These are phyloP conservation scores for Nannochloropsis granulata DNA, from an alignment of 108 stramenopile genomes.

Conservation along the genomic window DNA sequence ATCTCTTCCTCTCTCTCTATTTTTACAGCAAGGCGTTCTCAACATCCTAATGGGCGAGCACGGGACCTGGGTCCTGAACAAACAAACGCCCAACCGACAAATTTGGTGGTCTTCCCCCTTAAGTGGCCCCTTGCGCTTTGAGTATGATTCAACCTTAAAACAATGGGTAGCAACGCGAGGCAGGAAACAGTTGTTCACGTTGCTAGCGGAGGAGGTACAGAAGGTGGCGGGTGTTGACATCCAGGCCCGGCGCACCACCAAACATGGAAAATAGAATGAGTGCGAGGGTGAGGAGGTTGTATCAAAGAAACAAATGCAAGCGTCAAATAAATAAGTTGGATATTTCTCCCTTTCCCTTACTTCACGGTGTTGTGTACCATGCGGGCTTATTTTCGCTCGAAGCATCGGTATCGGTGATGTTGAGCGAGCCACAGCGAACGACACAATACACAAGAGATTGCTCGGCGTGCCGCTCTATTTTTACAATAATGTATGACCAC, in stretches of 20 bases:
- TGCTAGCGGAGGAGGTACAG: background rate
- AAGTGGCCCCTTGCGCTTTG: conserved; percentile 35
- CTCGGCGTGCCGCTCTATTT: too few species aligned
- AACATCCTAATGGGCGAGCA: conserved; percentile 9
- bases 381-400: too few species aligned
- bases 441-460: too few species aligned
- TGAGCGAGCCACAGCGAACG: too few species aligned
- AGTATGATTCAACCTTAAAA: conserved; percentile 4
- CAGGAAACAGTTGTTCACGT: background rate
- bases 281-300: too few species aligned
- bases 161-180: conserved; percentile 16
- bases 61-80: conserved; percentile 41
- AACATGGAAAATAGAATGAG: too few species aligned
- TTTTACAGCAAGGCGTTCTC: conserved; percentile 26
- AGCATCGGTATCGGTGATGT: too few species aligned
- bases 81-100: conserved; percentile 40
- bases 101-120: conserved; percentile 43
- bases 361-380: too few species aligned
- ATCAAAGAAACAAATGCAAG: too few species aligned
- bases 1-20: background rate
- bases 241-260: background rate
- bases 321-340: too few species aligned
- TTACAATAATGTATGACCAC: too few species aligned
- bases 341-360: too few species aligned
- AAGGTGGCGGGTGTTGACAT: background rate